These are phyloP conservation scores for Ceratocystis diversiconidia DNA, from an alignment of 2,329 filamentous ascomycete species.

Conservation along the genomic window DNA sequence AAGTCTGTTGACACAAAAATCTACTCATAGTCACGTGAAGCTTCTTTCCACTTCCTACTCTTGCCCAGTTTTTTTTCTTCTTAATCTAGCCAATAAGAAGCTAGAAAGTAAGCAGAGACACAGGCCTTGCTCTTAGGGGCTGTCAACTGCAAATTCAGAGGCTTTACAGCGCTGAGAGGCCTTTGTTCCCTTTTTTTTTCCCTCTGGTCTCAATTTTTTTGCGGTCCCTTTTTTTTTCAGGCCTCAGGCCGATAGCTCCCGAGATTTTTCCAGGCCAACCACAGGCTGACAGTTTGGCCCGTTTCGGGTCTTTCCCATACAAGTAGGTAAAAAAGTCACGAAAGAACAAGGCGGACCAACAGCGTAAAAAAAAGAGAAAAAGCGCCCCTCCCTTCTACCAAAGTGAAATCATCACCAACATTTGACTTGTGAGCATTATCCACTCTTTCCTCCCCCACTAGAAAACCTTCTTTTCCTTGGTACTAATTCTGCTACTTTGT, in stretches of 20 bases:
- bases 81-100: constrained; percentile 10
- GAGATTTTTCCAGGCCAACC: constrained; percentile 18
- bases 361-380: constrained; percentile 8
- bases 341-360: neutral
- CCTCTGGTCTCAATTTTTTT: neutral
- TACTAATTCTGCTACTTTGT: neutral
- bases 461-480: neutral
- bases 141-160: neutral
- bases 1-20: neutral
- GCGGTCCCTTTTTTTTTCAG: constrained; percentile 3
- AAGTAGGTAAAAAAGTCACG: neutral
- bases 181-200: constrained; percentile 1
- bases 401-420: constrained; percentile 11
- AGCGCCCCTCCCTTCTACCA: constrained; percentile 6
- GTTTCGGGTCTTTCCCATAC: neutral
- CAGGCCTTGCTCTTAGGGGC: neutral
- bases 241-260: constrained; percentile 16
- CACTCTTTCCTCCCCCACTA: neutral
- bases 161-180: neutral
- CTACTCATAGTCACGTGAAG: neutral
- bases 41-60: too few relatives aligned
- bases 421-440: constrained; percentile 9
- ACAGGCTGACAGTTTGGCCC: constrained; percentile 10
- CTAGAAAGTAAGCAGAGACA: constrained; percentile 16
- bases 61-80: too few relatives aligned